Evolutionary conservation across 805 yeast genomes (phyloP), one percentile per base, ranked within the genome.

Genomic region (Ogataea haglerorum): DNA sequence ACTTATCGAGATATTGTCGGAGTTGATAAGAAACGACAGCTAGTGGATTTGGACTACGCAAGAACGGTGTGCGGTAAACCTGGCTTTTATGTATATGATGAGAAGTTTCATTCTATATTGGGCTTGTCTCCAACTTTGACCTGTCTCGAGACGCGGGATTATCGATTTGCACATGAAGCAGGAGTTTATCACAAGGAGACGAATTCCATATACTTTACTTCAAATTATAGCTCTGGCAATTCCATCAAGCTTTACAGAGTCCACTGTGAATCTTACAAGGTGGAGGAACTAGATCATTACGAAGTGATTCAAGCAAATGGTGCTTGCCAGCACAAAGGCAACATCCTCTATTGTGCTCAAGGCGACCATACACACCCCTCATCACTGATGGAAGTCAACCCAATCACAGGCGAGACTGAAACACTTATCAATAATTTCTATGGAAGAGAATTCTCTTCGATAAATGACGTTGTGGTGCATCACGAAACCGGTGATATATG

Each of bases 401-500:
- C 46, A 14, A 15, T 17, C 10, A 37, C 36, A 5, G 38, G 42
- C 10, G 15, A 37, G 13, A 29, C 42, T 13, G 24, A 21, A 23
- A 34, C 39, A 2, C 21, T 42, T 13, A 28, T 42, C 30, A 42
- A 42, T 19, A 42, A 42, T 19, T 42, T 42, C 18, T 38, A 26
- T 18, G 46, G 46, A 10, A 18, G 39, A 7, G 35, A 42, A 19
- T 42, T 42, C 21, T 42, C 42, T 7, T 42, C 46, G 4, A 38
- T 42, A 24, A 42, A 42, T 19, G 46, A 42, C 33, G 46, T 42
- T 15, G 42, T 38, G 3, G 42, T 42, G 10, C 42, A 42, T 25
- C 42, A 37, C 12, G 39, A 23, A 18, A 42, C 46, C 12, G 46
- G 46, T 5, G 46, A 42, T 19, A 42, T 42, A 8, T 42, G 46